phyloP scores from a whole-genome alignment of 2,329 filamentous ascomycete genomes.

The Parasarocladium wereldwijsianum region DNA sequence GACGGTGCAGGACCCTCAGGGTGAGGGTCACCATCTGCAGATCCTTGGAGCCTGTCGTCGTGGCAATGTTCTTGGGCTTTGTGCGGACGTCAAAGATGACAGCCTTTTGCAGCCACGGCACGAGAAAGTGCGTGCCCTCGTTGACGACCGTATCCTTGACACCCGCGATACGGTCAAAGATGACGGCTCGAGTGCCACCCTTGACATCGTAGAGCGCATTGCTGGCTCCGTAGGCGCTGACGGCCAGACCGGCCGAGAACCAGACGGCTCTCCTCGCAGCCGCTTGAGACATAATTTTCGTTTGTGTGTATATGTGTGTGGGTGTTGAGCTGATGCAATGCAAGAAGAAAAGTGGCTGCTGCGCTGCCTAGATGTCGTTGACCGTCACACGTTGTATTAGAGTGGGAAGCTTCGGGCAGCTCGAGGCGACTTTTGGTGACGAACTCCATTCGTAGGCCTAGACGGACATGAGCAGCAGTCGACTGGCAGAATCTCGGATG shows the following conservation, averaged over 20 bases:
- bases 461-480: no score
- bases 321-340: conserved; percentile 30
- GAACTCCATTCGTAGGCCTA: no score
- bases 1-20: conserved; percentile 83
- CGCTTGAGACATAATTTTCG: no score
- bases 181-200: conserved; percentile 86
- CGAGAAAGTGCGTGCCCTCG: conserved; percentile 91
- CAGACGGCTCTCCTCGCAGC: no score
- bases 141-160: conserved; percentile 88
- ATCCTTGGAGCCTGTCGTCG: conserved; percentile 96
- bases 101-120: conserved; percentile 90
- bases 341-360: background rate
- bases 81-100: conserved; percentile 96
- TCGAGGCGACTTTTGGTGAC: no score
- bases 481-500: no score
- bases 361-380: background rate
- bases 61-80: conserved; percentile 92
- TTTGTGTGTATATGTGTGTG: no score
- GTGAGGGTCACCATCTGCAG: conserved; percentile 99
- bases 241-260: conserved; percentile 59
- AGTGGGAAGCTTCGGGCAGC: no score
- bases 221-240: conserved; percentile 53
- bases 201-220: conserved; percentile 93
- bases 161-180: conserved; percentile 87
- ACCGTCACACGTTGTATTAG: no score